Percentiles rank a stretch among this genome's conserved stretches.
phyloP scores from a whole-genome alignment of 2,329 filamentous ascomycete genomes.

The Colletotrichum filicis region DNA sequence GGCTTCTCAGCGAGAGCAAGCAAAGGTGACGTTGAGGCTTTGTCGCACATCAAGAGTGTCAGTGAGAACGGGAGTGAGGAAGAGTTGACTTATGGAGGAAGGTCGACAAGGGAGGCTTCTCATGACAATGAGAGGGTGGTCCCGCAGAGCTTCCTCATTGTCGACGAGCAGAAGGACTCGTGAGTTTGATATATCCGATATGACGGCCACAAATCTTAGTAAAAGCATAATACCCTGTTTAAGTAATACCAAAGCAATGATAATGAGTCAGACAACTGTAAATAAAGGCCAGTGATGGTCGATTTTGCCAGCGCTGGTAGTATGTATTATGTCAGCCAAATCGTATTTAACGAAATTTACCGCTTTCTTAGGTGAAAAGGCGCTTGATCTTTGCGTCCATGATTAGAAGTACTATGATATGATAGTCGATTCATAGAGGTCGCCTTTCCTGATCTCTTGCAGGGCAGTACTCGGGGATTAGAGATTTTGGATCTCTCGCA shows the following conservation, averaged over 20 bases:
- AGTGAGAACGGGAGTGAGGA: slow-evolving; percentile 25
- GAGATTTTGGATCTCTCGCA: too few relatives aligned
- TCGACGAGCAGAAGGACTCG: background rate
- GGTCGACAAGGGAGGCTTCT: background rate
- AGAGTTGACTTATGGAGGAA: slow-evolving; percentile 3
- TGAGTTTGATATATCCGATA: background rate
- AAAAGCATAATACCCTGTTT: background rate
- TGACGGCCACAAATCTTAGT: background rate
- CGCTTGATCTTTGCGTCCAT: too few relatives aligned
- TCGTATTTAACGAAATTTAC: rapidly evolving
- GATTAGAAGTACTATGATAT: too few relatives aligned
- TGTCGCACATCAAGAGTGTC: background rate
- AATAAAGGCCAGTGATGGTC: too few relatives aligned
- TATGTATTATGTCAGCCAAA: rapidly evolving
- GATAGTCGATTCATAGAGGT: too few relatives aligned
- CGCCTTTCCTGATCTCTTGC: too few relatives aligned
- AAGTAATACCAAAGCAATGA: background rate
- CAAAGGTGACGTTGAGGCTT: background rate
- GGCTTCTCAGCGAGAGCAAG: background rate
- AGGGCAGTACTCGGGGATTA: too few relatives aligned
- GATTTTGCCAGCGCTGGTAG: rapidly evolving
- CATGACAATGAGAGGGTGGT: slow-evolving; percentile 1
- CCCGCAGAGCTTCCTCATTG: background rate
- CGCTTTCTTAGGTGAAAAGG: too few relatives aligned
- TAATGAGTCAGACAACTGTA: background rate